Evolutionary conservation across 768 basidiomycete species (phyloP), one percentile per base, ranked within the genome.

Genomic region (Solioccasus polychromus): DNA sequence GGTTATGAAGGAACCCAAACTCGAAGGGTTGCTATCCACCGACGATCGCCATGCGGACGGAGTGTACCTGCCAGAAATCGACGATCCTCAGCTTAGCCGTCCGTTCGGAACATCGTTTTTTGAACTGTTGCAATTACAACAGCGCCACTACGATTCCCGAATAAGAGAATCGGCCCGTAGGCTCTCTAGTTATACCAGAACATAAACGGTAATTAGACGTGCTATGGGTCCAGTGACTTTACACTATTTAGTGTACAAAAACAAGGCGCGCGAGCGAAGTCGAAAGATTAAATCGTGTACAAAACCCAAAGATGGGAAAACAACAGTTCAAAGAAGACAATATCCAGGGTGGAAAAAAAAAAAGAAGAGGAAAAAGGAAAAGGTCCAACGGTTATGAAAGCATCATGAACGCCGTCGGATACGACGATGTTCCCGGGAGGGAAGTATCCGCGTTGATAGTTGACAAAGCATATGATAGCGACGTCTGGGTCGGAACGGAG

Each of bases 1-100:
- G 53, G 68, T 96, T 43, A 79, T 76, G 38, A 85, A 83, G 59
- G 88, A 97, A 53, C 71, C 83, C 7, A 84, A 82, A 65, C 75
- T 98, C 9, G 90, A 89, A 62, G 86, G 83, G 24, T 73, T 99
- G 52, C 70, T 99, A 20, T 80, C 84, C 42, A 90, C 92, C 1
- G 91, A 92, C 53, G 96, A 97, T 67, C 75, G 92, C 46, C 79
- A 79, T 25, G 77, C 76, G 42, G 85, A 93, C 63, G 96, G 96
- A 4, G 73, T 89, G 23, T 96, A 94, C 66, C 78, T 85, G 22
- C 77, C 87, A 0, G 84, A 92, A 42, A 71, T 95, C 35, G 88
- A 95, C 57, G 94, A 97, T 68, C 93, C 93, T 38, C 85, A 91
- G 58, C 70, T 92, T 24, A 79, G 78, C 57, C 80, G 84, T 64